These are phyloP conservation scores for Scheffersomyces quercinus DNA, from an alignment of 1,139 yeast genomes.

Conservation along the genomic window DNA sequence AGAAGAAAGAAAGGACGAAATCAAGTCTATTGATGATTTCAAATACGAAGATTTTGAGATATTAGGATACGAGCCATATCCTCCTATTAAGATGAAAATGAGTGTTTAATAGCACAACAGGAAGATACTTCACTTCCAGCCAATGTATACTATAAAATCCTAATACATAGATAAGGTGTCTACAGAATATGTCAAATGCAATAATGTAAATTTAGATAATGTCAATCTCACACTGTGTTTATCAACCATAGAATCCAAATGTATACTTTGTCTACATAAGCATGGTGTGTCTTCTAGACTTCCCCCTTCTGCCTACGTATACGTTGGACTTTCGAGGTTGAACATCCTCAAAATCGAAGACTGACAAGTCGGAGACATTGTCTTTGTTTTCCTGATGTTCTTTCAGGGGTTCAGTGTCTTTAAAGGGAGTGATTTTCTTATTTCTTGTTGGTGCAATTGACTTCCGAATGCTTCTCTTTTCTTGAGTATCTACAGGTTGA, in stretches of 20 bases:
- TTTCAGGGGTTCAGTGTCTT: background rate
- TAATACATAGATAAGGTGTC: background rate
- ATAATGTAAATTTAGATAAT: no score
- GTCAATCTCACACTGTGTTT: no score
- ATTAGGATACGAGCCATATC: constrained; percentile 75
- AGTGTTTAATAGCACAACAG: constrained; percentile 39
- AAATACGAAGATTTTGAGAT: constrained; percentile 84
- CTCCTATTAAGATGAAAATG: constrained; percentile 85
- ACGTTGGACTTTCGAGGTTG: constrained; percentile 12
- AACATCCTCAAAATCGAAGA: constrained; percentile 31
- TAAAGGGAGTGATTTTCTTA: background rate
- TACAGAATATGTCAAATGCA: no score
- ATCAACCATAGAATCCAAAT: no score
- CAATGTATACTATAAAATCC: background rate
- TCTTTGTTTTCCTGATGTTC: constrained; percentile 3
- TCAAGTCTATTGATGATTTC: constrained; percentile 81
- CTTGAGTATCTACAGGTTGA: constrained; percentile 5
- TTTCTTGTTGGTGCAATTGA: constrained; percentile 1
- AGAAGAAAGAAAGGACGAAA: constrained; percentile 47
- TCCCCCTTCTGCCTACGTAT: constrained; percentile 9
- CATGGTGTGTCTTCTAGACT: constrained; percentile 13
- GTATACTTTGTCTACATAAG: constrained; percentile 1
- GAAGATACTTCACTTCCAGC: background rate
- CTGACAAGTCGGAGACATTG: constrained; percentile 17
- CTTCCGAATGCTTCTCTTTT: background rate